phyloP scores from a whole-genome alignment of 805 yeast genomes.

The Candida alai region DNA sequence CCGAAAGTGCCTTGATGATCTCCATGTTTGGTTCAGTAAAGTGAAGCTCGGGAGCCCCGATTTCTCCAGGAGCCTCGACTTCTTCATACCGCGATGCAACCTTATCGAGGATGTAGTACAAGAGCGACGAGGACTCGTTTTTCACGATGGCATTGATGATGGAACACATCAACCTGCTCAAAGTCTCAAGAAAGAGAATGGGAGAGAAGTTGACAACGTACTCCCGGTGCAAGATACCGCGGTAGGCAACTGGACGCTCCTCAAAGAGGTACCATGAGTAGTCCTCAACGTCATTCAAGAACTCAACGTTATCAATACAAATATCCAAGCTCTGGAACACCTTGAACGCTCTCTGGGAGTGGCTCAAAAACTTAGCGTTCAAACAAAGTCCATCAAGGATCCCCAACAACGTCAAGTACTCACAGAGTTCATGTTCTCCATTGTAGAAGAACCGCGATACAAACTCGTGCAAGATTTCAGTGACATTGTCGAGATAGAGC shows the following conservation, averaged over 20 bases:
- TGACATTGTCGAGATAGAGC: slow-evolving; percentile 18
- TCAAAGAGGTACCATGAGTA: slow-evolving; percentile 20
- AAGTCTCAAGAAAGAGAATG: slow-evolving; percentile 29
- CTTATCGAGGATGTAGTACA: slow-evolving; percentile 25
- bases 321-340: slow-evolving; percentile 32
- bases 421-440: slow-evolving; percentile 20
- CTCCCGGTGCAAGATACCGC: slow-evolving; percentile 21
- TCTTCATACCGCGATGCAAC: slow-evolving; percentile 19
- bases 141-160: slow-evolving; percentile 28
- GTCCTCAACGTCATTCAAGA: slow-evolving; percentile 32
- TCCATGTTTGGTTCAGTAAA: slow-evolving; percentile 22
- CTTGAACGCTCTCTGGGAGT: slow-evolving; percentile 21
- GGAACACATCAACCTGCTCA: slow-evolving; percentile 33
- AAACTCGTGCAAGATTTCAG: slow-evolving; percentile 26
- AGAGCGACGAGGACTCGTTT: slow-evolving; percentile 20
- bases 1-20: slow-evolving; percentile 26
- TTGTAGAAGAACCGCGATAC: slow-evolving; percentile 21
- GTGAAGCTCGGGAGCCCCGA: slow-evolving; percentile 12
- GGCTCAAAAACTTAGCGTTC: slow-evolving; percentile 24
- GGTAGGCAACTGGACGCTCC: slow-evolving; percentile 12
- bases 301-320: slow-evolving; percentile 35
- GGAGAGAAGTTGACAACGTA: slow-evolving; percentile 31
- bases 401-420: slow-evolving; percentile 36
- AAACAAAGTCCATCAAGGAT: slow-evolving; percentile 27
- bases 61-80: slow-evolving; percentile 6